Evolutionary conservation across 345 rosid genomes (phyloP), one percentile per base, ranked within the genome.

Genomic region (Bretschneidera sinensis): DNA sequence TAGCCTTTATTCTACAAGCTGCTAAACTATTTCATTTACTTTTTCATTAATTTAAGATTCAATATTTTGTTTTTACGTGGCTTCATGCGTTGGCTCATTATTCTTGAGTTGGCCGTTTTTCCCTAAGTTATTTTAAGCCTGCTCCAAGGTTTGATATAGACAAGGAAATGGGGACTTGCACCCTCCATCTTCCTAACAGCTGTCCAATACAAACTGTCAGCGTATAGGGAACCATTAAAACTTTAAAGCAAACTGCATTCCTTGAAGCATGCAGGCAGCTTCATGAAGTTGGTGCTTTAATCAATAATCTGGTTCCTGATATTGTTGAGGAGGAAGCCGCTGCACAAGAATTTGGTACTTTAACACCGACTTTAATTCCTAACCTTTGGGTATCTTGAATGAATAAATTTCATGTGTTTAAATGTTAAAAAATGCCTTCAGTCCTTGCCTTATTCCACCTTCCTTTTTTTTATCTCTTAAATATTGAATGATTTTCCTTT

Each of bases 191-290:
- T 57, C 97, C 98, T 16, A 89, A 83, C 68, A 80, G 83, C 70
- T 87, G 87, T 61, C 95, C 86, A 24, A 22, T 87, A 19, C 71
- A 31, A 51, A 35, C 70, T 45, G 78, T 87, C 48, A 10, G 7
- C 19, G 80, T 74, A 19, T 24, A 75, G n/a, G 96, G 78, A 56
- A 43, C 79, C 48, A 0, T 17, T 47, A 79, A 71, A 54, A 54
- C 21, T 58, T 47, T 83, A 62, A 89, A 81, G 80, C 81, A 84
- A 73, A 77, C 61, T 74, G 89, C 80, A 25, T 92, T 96, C 67
- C 84, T 92, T 55, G 78, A 89, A 85, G 95, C 96, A 51, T 92
- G 98, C 83, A 82, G 75, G 71, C 65, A 81, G 64, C 88, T 92
- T 24, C 87, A 92, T 43, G 0, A 24, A 64, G 56, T 63, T 72